Conservation (phyloP, 768 basidiomycete species). For the Macrolepiota fuliginosa region DNA sequence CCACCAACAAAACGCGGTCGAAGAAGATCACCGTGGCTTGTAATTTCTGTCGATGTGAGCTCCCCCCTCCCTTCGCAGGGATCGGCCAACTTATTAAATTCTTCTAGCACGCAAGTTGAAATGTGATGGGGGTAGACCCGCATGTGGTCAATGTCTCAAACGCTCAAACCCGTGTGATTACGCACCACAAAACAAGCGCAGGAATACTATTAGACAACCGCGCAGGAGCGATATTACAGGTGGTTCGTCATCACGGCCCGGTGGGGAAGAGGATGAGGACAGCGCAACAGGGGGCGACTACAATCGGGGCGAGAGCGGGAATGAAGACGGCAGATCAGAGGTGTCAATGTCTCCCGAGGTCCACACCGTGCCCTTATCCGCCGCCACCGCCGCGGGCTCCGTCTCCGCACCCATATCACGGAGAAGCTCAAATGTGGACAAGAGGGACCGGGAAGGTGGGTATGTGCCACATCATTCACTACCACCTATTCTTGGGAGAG, state of each 20-base stretch:
- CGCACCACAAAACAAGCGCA: slow-evolving; percentile 73
- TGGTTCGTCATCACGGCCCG: slow-evolving; percentile 25
- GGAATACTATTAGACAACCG: slow-evolving; percentile 51
- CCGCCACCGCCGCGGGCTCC: slow-evolving; percentile 15
- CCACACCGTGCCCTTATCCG: slow-evolving; percentile 2
- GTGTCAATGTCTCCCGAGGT: slow-evolving; percentile 60
- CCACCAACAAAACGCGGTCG: slow-evolving; percentile 59
- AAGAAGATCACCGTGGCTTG: slow-evolving; percentile 90
- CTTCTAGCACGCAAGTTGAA: slow-evolving; percentile 76
- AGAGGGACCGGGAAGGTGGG: slow-evolving; percentile 31
- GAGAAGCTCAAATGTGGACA: slow-evolving; percentile 46
- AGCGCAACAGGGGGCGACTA: slow-evolving; percentile 62
- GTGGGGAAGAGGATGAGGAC: slow-evolving; percentile 61
- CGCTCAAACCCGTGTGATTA: slow-evolving; percentile 80
- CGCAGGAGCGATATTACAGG: slow-evolving; percentile 5
- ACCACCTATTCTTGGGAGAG: slow-evolving; percentile 28
- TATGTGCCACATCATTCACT: slow-evolving; percentile 31
- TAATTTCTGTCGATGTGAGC: slow-evolving; percentile 88
- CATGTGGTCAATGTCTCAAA: slow-evolving; percentile 80
- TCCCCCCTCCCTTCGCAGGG: slow-evolving; percentile 12
- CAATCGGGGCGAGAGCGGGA: slow-evolving; percentile 29
- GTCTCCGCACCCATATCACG: slow-evolving; percentile 43
- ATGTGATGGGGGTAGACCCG: slow-evolving; percentile 83
- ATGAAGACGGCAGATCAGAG: slow-evolving; percentile 26
- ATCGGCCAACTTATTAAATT: not conserved